Conservation (phyloP, 2,329 filamentous ascomycete genomes). For the Oidium heveae region DNA sequence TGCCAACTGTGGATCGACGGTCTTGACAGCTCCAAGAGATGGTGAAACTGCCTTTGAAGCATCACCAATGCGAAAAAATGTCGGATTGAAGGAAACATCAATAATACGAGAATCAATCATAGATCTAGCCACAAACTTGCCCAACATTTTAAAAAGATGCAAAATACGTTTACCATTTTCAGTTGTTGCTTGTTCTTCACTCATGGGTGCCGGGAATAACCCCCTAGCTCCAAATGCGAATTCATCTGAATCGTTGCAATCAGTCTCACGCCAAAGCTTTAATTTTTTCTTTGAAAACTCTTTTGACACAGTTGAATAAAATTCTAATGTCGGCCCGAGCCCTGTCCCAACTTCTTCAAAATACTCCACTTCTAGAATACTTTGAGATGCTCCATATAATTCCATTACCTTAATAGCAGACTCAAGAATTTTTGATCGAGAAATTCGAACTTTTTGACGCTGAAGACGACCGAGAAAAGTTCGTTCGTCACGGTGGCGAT, state of each 20-base stretch:
- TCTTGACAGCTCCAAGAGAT: slow-evolving; percentile 69
- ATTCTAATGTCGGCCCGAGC: slow-evolving; percentile 82
- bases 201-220: slow-evolving; percentile 79
- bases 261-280: slow-evolving; percentile 86
- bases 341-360: slow-evolving; percentile 97
- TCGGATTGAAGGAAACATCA: slow-evolving; percentile 89
- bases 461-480: slow-evolving; percentile 80
- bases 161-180: slow-evolving; percentile 73
- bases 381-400: slow-evolving; percentile 86
- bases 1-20: slow-evolving; percentile 67
- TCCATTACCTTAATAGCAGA: slow-evolving; percentile 98
- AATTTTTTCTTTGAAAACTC: slow-evolving; percentile 96
- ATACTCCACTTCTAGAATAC: slow-evolving; percentile 89
- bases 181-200: slow-evolving; percentile 43
- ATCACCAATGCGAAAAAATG: slow-evolving; percentile 86
- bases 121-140: slow-evolving; percentile 89
- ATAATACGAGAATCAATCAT: slow-evolving; percentile 98
- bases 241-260: slow-evolving; percentile 44
- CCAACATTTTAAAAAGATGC: slow-evolving; percentile 74
- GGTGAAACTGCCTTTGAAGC: slow-evolving; percentile 38
- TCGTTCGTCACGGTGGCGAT: slow-evolving; percentile 64
- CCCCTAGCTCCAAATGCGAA: slow-evolving; percentile 68
- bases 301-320: slow-evolving; percentile 90
- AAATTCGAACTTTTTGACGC: slow-evolving; percentile 94
- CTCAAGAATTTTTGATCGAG: slow-evolving; percentile 77